Base-by-base conservation (phyloP, 1,139 yeast species). In the Nakaseomyces sp. region DNA sequence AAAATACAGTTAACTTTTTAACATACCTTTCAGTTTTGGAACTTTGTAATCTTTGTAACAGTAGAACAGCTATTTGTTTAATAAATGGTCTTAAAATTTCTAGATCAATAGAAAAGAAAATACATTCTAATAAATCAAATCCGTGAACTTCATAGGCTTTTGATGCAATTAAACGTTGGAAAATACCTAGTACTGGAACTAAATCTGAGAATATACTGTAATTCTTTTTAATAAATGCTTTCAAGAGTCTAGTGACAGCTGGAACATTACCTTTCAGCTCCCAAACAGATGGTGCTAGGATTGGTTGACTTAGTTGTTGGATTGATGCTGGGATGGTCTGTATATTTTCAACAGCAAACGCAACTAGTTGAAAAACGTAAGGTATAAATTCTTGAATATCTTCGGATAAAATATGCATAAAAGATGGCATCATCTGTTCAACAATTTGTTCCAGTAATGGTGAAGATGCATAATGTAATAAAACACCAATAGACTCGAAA, bases 351-450 rank as follows among this genome's bases (percentile, higher is more conserved):
- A 93, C 70, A 50, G 87, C 66, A 58, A 68, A 88, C 1, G 97
- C 83, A 51, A 91, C 70, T 18, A 91, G 73, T 67, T 93, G 99
- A 65, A 93, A 85, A 7, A 83, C 79, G 58, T 93, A 93, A 7
- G 97, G 97, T 13, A 85, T 81, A 61, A 91, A 93, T 64, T 93
- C 99, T 55, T 89, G 93, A 36, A 91, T 85, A 57, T 91, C 98
- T 44, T 81, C 79, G 18, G 83, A 80, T 49, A 93, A 71, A 32
- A 89, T 77, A 5, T 68, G 67, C 50, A 88, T 67, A 47, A 86
- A 71, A 3, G 79, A 73, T 4, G 94, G 91, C 56, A 88, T 73
- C 37, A 85, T 70, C 9, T 74, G 49, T 7, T 72, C 71, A 45
- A 82, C 79, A 43, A 81, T 68, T 39, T 63, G 59, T 2, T 70